Percentiles rank a stretch among this genome's conserved stretches.
phyloP scores from a whole-genome alignment of 441 rosid species.

The Adansonia madagascariensis region DNA sequence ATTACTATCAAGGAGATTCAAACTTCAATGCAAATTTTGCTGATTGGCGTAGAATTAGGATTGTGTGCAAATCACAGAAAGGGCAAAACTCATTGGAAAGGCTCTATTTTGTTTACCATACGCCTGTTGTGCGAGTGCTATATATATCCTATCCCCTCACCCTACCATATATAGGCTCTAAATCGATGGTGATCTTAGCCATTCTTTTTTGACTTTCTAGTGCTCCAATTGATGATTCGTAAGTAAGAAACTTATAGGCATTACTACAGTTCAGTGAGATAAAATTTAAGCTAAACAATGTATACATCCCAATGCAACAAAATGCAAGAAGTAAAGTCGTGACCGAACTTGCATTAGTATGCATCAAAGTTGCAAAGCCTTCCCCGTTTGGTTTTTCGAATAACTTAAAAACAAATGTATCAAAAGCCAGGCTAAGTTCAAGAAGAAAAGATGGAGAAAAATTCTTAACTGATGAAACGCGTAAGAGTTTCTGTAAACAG shows the following conservation, averaged over 20 bases:
- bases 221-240: neutral
- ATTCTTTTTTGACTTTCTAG: conserved; percentile 12
- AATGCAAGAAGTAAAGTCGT: neutral
- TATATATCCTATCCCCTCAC: neutral
- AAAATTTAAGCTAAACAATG: neutral
- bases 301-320: neutral
- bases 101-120: neutral
- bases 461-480: conserved; percentile 82
- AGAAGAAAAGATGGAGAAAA: conserved; percentile 20
- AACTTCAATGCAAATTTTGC: conserved; percentile 4
- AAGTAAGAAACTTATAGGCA: neutral
- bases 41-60: neutral
- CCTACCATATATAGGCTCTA: neutral
- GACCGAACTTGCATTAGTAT: neutral
- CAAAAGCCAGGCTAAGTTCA: neutral
- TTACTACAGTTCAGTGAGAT: neutral
- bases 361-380: neutral
- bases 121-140: too few species aligned
- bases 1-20: neutral
- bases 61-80: neutral
- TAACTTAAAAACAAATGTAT: neutral
- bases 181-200: neutral
- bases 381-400: neutral
- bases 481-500: conserved; percentile 62
- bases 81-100: conserved; percentile 9